These are phyloP conservation scores for Boletus reticuloceps DNA, from an alignment of 768 basidiomycete species.

Conservation along the genomic window DNA sequence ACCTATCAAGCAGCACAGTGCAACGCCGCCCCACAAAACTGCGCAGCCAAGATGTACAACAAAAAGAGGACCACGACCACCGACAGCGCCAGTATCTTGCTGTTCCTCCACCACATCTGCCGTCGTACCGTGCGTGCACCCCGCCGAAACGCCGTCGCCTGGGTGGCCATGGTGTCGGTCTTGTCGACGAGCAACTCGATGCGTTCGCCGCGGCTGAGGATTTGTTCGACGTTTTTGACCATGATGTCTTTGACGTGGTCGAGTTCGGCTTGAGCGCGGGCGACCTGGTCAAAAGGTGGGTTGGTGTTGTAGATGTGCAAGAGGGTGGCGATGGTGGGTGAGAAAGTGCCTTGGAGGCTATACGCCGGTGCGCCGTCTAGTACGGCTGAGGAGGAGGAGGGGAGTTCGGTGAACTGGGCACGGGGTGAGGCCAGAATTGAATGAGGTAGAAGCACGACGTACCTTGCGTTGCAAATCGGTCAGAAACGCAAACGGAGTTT, in stretches of 20 bases:
- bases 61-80: constrained; percentile 71
- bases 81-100: constrained; percentile 62
- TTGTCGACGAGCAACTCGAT: constrained; percentile 96
- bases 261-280: constrained; percentile 85
- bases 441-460: no score
- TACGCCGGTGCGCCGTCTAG: constrained; percentile 51
- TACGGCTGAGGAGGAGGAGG: constrained; percentile 59
- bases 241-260: constrained; percentile 94
- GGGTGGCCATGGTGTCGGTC: constrained; percentile 92
- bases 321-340: constrained; percentile 65
- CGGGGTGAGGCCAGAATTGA: not conserved
- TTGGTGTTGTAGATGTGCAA: constrained; percentile 88
- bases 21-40: constrained; percentile 84
- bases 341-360: constrained; percentile 69
- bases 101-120: constrained; percentile 91
- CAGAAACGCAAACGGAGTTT: constrained; percentile 94
- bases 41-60: constrained; percentile 79
- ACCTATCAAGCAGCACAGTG: constrained; percentile 45
- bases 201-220: constrained; percentile 89
- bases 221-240: constrained; percentile 98
- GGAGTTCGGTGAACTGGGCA: constrained; percentile 55
- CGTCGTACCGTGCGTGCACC: constrained; percentile 81
- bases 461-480: constrained; percentile 81
- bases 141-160: constrained; percentile 89
- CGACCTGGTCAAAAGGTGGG: constrained; percentile 85